phyloP scores from a whole-genome alignment of 2,329 filamentous ascomycete genomes.

The Xylaria polymorpha region DNA sequence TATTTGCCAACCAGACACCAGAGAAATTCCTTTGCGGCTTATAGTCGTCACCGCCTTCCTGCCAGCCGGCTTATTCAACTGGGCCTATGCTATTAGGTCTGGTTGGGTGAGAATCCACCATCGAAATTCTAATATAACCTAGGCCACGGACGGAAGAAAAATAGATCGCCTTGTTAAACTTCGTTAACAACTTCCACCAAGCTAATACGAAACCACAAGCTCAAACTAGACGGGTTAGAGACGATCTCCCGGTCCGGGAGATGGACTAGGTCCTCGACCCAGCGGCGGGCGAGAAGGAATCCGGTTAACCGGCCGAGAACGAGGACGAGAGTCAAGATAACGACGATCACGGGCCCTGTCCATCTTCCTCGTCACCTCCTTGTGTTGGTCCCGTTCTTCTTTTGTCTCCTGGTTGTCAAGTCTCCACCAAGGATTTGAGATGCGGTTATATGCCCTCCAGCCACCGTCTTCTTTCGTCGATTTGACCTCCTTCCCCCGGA shows the following conservation, averaged over 20 bases:
- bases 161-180: not conserved
- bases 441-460: constrained; percentile 39
- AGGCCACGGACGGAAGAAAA: not conserved
- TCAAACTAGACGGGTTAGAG: not conserved
- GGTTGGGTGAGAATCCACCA: not conserved
- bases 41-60: not conserved
- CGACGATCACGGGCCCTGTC: constrained; percentile 10
- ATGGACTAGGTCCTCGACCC: not conserved
- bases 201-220: not conserved
- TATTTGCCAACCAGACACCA: constrained; percentile 5
- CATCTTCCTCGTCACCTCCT: constrained; percentile 36
- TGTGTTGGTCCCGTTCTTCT: constrained; percentile 35
- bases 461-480: constrained; percentile 40
- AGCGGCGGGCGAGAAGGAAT: not conserved
- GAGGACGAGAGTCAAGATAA: not conserved
- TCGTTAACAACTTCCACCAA: not conserved
- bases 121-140: not conserved
- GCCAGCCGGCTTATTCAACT: not conserved
- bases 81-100: not conserved
- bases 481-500: constrained; percentile 44
- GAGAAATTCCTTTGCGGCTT: not conserved
- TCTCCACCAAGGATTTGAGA: constrained; percentile 45
- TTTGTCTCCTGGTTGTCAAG: constrained; percentile 40
- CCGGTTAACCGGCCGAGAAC: not conserved
- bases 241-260: not conserved